Percentiles rank a stretch among this genome's conserved stretches.
These are phyloP conservation scores for Fusarium pseudonygamai DNA, from an alignment of 2,329 filamentous ascomycete species.

Conservation along the genomic window DNA sequence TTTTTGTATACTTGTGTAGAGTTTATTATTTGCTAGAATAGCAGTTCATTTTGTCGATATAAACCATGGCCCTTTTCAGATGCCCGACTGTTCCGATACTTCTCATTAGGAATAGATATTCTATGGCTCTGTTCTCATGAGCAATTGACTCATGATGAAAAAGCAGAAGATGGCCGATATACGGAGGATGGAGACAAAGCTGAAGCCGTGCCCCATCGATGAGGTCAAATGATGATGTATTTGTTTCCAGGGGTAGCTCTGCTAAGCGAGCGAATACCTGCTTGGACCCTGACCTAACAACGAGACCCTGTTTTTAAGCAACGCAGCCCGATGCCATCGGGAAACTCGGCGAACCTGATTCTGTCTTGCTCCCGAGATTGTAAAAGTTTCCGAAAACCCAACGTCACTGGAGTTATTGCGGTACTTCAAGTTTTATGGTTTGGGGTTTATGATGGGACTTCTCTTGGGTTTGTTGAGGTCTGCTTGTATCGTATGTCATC, in stretches of 20 bases:
- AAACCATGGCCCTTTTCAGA: too few relatives aligned
- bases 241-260: constrained; percentile 16
- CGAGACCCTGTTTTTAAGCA: constrained; percentile 16
- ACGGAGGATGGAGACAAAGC: neutral
- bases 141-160: constrained; percentile 10
- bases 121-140: neutral
- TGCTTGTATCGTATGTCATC: constrained; percentile 18
- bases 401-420: neutral
- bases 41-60: neutral
- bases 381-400: neutral
- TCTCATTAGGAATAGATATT: neutral
- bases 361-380: neutral
- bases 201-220: neutral
- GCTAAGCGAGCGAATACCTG: constrained; percentile 14
- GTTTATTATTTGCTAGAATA: neutral
- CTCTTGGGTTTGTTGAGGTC: neutral
- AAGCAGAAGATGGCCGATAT: neutral
- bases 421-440: neutral
- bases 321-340: constrained; percentile 1
- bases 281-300: constrained; percentile 14
- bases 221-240: constrained; percentile 32
- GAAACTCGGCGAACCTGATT: neutral
- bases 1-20: neutral
- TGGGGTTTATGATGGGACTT: neutral
- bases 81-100: neutral